Evolutionary conservation across 2,329 filamentous ascomycete genomes (phyloP).

Genomic region (Bipolaris victoriae): DNA sequence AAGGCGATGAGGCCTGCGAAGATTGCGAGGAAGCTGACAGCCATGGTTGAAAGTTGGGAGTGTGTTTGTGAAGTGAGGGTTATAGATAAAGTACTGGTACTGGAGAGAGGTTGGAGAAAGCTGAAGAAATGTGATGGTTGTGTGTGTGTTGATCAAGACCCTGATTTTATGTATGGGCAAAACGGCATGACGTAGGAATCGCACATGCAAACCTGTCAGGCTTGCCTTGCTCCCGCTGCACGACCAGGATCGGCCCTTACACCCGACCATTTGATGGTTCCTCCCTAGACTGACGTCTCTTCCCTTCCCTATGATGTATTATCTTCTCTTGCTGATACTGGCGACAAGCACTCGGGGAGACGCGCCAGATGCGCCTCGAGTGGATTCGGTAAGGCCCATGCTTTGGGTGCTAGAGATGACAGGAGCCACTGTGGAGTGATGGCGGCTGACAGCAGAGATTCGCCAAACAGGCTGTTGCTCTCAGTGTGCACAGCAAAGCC

Average conservation of each 20-base stretch:
- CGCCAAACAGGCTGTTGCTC: not conserved
- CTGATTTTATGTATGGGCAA: conserved; percentile 21
- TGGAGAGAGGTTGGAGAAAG: conserved; percentile 8
- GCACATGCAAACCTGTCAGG: conserved; percentile 18
- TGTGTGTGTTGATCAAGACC: conserved; percentile 9
- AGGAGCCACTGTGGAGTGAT: not conserved
- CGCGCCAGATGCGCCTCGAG: not conserved
- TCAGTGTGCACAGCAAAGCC: not conserved
- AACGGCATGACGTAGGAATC: conserved; percentile 25
- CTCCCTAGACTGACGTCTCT: not conserved
- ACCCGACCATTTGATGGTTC: conserved; percentile 1
- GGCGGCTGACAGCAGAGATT: not conserved
- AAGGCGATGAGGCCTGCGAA: conserved; percentile 38
- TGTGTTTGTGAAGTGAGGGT: conserved; percentile 4
- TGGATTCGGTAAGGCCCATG: not conserved
- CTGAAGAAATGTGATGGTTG: conserved; percentile 9
- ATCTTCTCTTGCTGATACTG: not conserved
- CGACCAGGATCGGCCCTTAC: conserved; percentile 7
- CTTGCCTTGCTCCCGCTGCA: conserved; percentile 15
- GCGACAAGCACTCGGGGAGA: not conserved
- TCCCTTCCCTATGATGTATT: not conserved
- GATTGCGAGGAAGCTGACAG: conserved; percentile 39
- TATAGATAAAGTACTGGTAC: conserved; percentile 3
- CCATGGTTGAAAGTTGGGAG: conserved; percentile 26
- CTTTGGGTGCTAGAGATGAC: conserved; percentile 3